phyloP scores from a whole-genome alignment of 306 rosid species.

The Vicia sativa region DNA sequence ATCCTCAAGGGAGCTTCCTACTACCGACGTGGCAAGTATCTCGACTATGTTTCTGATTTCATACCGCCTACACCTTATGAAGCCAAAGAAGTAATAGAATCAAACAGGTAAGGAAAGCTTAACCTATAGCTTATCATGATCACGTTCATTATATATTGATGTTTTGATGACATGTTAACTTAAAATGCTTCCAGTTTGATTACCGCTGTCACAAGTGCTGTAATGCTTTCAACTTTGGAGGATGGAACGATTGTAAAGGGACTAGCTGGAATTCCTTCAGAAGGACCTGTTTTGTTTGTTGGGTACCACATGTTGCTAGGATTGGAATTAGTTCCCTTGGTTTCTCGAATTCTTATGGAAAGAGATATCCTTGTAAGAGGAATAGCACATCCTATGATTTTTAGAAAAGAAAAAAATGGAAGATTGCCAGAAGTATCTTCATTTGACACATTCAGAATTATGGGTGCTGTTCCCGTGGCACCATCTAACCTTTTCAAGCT shows the following conservation, averaged over 20 bases:
- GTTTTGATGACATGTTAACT: constrained; percentile 4
- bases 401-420: constrained; percentile 48
- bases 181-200: constrained; percentile 48
- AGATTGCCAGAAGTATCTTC: constrained; percentile 51
- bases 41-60: constrained; percentile 72
- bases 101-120: constrained; percentile 50
- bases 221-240: constrained; percentile 79
- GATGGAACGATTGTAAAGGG: constrained; percentile 78
- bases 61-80: constrained; percentile 68
- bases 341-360: constrained; percentile 51
- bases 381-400: constrained; percentile 86
- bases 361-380: constrained; percentile 73
- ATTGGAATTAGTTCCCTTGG: constrained; percentile 63
- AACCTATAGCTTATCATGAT: constrained; percentile 12
- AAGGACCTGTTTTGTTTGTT: constrained; percentile 90
- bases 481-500: constrained; percentile 72
- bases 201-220: constrained; percentile 59
- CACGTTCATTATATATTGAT: constrained; percentile 6
- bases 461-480: constrained; percentile 96
- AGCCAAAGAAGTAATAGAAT: constrained; percentile 44
- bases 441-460: constrained; percentile 57
- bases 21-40: constrained; percentile 72
- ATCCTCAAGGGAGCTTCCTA: constrained; percentile 63
- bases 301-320: constrained; percentile 96
- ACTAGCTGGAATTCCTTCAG: constrained; percentile 82